Percentiles rank a stretch among this genome's conserved stretches.
Evolutionary conservation across 2,329 filamentous ascomycete species (phyloP).

Genomic region (Penicillium sp.): DNA sequence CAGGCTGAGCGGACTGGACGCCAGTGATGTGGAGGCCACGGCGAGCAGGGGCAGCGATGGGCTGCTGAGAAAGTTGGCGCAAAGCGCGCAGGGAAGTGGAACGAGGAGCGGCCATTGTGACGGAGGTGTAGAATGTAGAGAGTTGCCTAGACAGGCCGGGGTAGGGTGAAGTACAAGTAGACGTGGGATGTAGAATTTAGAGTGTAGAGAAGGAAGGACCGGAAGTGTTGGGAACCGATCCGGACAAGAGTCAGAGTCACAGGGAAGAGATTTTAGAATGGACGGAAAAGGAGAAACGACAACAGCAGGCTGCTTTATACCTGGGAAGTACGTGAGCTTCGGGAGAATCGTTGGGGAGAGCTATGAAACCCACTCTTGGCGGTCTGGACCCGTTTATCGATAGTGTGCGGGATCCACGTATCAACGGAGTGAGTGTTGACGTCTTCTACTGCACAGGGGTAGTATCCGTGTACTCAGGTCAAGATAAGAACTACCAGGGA

Average conservation of each 20-base stretch:
- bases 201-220: conserved; percentile 1
- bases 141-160: neutral
- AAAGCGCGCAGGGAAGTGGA: conserved; percentile 47
- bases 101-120: conserved; percentile 46
- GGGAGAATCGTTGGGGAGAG: conserved; percentile 28
- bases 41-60: conserved; percentile 35
- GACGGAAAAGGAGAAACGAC: conserved; percentile 7
- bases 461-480: neutral
- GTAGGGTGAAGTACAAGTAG: conserved; percentile 1
- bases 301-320: conserved; percentile 13
- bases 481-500: neutral
- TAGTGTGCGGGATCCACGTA: conserved; percentile 11
- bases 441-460: conserved; percentile 10
- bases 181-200: conserved; percentile 1
- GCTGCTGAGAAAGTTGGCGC: conserved; percentile 43
- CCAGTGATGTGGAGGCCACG: conserved; percentile 62
- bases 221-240: conserved; percentile 1
- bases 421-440: conserved; percentile 13
- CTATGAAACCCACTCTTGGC: conserved; percentile 23
- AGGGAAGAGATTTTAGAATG: neutral
- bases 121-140: neutral
- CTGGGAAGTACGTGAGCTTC: conserved; percentile 2
- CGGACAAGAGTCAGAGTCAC: neutral
- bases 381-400: conserved; percentile 21
- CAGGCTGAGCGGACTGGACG: conserved; percentile 54